Base-by-base conservation (phyloP, 192 early-diverging fungal species). In the Coemansia sp. region DNA sequence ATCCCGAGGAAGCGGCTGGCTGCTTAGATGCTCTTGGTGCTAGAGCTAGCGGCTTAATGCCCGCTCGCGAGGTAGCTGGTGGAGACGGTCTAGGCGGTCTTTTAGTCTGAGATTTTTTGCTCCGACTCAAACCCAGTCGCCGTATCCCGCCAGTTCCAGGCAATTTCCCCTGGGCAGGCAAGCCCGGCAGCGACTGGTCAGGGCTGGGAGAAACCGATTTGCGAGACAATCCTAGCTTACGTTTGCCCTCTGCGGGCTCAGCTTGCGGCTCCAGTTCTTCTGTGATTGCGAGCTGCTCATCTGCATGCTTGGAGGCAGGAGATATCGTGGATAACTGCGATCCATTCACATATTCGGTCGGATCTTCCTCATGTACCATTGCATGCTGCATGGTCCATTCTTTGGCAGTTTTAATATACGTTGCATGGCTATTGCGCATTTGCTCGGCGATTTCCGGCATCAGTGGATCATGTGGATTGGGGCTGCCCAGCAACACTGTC, bases 381-480 rank as follows among this genome's bases (percentile, higher is more conserved):
- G 73, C 73, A 46, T 70, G 56, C 36, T 43, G 57, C 12, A 56
- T 46, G 5, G 73, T 77, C 63, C 68, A 77, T 43, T 65, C 63
- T 9, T 56, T 59, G 3, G 70, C 70, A 5, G 60, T 31, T 9
- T 26, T 48, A 3, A 44, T 18, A 57, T 52, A 78, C 3, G 65
- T 66, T 3, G 23, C 37, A n/a, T 21, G 44, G 33, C 69, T 65
- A 33, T 16, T 64, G 13, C 46, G 42, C 60, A 68, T 53, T 53
- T 65, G 62, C 5, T 67, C 75, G 7, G 75, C 75, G 18, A 78
- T 68, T n/a, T 91, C 89, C 6, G 82, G 75, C 39, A 84, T 63
- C 30, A 91, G 60, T 35, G 90, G 90, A 52, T 91, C 90, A 28
- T 91, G 78, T 5, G 88, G 86, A 38, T 91, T 91, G 0, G 89